phyloP scores from a whole-genome alignment of 2,329 filamentous ascomycete genomes.

The Didymellaceae sp. region DNA sequence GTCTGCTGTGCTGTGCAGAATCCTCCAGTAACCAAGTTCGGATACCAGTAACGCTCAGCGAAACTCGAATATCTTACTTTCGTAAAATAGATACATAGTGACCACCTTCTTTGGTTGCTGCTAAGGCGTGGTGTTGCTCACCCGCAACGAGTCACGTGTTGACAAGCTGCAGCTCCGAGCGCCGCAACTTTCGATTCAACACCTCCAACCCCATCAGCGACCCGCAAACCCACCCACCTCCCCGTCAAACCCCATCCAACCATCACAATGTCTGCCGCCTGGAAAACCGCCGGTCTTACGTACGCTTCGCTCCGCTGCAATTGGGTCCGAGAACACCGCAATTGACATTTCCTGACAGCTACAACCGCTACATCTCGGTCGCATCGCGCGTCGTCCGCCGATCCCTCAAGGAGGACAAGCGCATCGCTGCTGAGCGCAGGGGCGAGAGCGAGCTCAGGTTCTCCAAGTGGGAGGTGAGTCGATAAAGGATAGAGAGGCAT shows the following conservation, averaged over 20 bases:
- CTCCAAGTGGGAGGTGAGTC: conserved; percentile 92
- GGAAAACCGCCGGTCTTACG: conserved; percentile 98
- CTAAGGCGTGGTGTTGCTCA: too few relatives aligned
- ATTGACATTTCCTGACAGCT: conserved; percentile 64
- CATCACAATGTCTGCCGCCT: conserved; percentile 91
- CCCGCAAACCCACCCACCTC: conserved; percentile 30
- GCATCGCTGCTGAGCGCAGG: conserved; percentile 85
- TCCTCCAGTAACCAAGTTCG: too few relatives aligned
- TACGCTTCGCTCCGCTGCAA: conserved; percentile 60
- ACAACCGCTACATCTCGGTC: conserved; percentile 99
- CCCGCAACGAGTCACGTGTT: conserved; percentile 12
- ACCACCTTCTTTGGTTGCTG: too few relatives aligned
- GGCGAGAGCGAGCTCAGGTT: conserved; percentile 90
- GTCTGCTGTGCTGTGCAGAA: too few relatives aligned
- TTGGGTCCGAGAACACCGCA: conserved; percentile 24
- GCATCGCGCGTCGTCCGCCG: conserved; percentile 93
- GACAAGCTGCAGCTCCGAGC: conserved; percentile 37
- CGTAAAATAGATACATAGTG: too few relatives aligned
- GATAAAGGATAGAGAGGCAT: neutral
- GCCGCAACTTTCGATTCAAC: conserved; percentile 38
- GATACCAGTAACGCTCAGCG: too few relatives aligned
- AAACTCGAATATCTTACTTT: too few relatives aligned
- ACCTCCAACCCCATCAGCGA: conserved; percentile 36
- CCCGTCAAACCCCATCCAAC: conserved; percentile 38
- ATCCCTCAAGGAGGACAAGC: conserved; percentile 94